A percentile compares a stretch with the other conserved stretches of the same genome.
Conservation (phyloP, 768 basidiomycete species). For the Baorangia bicolor region DNA sequence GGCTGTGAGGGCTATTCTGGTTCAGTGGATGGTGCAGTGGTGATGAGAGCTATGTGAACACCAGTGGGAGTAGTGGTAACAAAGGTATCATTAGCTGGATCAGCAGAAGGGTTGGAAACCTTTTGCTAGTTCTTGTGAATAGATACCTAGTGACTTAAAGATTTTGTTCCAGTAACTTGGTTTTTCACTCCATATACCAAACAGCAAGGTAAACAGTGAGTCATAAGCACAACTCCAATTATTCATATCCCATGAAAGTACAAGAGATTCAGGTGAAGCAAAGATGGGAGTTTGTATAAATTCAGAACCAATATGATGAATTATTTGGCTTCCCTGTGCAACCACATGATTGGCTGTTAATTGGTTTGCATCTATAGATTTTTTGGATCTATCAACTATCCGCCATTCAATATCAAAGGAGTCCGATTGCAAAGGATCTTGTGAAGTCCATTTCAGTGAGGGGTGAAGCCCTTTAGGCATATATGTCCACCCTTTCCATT, state of each 20-base stretch:
- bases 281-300: no score
- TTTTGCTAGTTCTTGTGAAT: neutral
- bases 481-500: neutral
- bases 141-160: neutral
- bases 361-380: neutral
- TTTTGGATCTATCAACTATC: neutral
- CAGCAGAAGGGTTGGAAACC: constrained; percentile 4
- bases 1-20: neutral
- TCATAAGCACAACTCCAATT: neutral
- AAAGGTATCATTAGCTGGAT: constrained; percentile 8
- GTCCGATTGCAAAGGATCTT: neutral
- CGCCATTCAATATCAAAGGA: neutral
- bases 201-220: neutral
- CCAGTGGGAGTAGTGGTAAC: constrained; percentile 9
- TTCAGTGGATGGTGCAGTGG: neutral
- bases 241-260: no score
- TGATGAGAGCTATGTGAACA: neutral
- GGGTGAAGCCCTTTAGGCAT: neutral
- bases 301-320: no score
- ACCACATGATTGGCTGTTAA: neutral
- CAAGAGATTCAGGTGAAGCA: no score
- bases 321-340: neutral
- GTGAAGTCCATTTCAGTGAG: neutral
- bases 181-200: neutral
- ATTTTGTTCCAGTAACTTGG: neutral